These are phyloP conservation scores for Tolypocladium inflatum DNA, from an alignment of 2,329 filamentous ascomycete species.

Conservation along the genomic window DNA sequence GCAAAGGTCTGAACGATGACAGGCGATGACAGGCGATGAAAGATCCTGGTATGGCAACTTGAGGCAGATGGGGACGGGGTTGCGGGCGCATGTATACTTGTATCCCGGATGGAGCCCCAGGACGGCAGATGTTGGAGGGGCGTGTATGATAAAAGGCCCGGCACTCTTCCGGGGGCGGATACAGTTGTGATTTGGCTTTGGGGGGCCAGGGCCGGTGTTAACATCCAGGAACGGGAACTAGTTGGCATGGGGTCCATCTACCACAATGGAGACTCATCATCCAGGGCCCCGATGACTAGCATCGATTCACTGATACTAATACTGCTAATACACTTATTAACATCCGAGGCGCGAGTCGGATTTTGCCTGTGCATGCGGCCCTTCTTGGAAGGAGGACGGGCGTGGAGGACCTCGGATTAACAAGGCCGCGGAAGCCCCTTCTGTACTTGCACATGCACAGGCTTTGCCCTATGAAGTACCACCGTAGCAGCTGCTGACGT, in stretches of 20 bases:
- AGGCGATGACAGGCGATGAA: not conserved
- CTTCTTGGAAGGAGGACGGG: conserved; percentile 38
- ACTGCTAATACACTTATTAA: not conserved
- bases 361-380: conserved; percentile 29
- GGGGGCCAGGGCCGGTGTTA: conserved; percentile 23
- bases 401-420: not conserved
- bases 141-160: conserved; percentile 37
- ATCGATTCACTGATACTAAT: conserved; percentile 2
- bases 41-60: conserved; percentile 2
- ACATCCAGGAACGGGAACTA: conserved; percentile 28
- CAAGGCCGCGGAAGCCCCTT: not conserved
- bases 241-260: conserved; percentile 9
- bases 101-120: conserved; percentile 26
- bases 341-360: not conserved
- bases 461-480: not conserved
- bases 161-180: conserved; percentile 38
- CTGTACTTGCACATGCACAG: not conserved
- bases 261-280: not conserved
- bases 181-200: conserved; percentile 12
- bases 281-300: conserved; percentile 6
- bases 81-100: conserved; percentile 38
- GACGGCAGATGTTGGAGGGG: conserved; percentile 39
- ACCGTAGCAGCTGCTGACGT: not conserved
- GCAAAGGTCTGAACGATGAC: not conserved
- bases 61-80: conserved; percentile 15